A percentile compares a stretch with the other conserved stretches of the same genome.
These are phyloP conservation scores for Elongisporangium senticosum DNA, from an alignment of 352 stramenopile species.

Conservation along the genomic window DNA sequence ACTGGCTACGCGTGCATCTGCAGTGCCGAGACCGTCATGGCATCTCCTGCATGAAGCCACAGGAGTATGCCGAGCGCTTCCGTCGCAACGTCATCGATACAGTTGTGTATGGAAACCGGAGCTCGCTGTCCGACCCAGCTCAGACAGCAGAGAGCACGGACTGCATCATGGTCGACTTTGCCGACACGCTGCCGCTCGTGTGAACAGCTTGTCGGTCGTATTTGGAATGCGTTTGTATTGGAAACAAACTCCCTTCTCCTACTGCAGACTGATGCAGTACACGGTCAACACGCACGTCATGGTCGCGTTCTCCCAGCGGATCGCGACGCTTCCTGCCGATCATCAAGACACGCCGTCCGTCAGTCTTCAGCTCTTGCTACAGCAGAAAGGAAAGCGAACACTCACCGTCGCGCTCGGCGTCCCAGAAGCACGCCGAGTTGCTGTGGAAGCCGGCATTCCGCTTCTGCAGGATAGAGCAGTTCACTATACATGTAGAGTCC, in stretches of 20 bases:
- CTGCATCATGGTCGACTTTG: conserved; percentile 84
- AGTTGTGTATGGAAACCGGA: conserved; percentile 54
- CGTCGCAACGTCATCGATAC: conserved; percentile 80
- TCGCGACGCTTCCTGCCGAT: conserved; percentile 56
- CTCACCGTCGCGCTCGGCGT: conserved; percentile 77
- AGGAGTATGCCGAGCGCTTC: conserved; percentile 79
- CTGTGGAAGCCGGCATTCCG: conserved; percentile 83
- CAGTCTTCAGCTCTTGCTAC: neutral
- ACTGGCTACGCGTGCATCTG: conserved; percentile 76
- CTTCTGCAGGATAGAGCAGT: conserved; percentile 88
- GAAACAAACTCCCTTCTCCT: conserved; percentile 3
- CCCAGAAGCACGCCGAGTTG: conserved; percentile 86
- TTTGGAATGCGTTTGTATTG: neutral
- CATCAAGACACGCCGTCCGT: conserved; percentile 7
- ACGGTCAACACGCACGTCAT: conserved; percentile 70
- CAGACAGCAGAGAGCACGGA: conserved; percentile 31
- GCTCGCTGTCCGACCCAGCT: neutral
- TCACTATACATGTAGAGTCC: conserved; percentile 37
- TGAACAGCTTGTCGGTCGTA: conserved; percentile 1
- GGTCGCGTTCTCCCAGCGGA: conserved; percentile 70
- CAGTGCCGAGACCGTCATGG: conserved; percentile 72
- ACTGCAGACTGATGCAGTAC: conserved; percentile 71
- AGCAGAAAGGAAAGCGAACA: neutral
- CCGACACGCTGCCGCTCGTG: conserved; percentile 43
- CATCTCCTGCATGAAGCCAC: conserved; percentile 81